Evolutionary conservation across 306 rosid genomes (phyloP).

Genomic region (Sophora flavescens): DNA sequence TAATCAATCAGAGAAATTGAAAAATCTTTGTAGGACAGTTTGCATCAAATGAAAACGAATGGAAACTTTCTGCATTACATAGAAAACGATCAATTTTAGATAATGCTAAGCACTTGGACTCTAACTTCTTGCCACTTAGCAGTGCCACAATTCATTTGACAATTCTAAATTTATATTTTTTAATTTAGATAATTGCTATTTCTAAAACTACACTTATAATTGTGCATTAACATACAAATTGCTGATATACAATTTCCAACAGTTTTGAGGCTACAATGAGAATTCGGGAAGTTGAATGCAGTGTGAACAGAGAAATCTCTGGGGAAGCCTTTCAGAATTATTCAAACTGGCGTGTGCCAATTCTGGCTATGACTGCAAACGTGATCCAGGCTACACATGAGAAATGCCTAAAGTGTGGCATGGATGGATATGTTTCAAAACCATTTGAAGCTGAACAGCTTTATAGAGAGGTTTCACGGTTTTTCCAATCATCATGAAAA

Average conservation of each 20-base stretch:
- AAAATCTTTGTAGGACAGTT: constrained; percentile 24
- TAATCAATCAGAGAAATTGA: neutral
- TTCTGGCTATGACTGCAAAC: constrained; percentile 97
- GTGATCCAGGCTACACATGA: constrained; percentile 96
- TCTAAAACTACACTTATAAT: neutral
- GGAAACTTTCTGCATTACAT: neutral
- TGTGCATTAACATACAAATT: neutral
- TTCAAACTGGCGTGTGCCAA: constrained; percentile 70
- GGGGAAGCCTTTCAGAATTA: constrained; percentile 47
- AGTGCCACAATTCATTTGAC: neutral
- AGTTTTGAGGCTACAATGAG: constrained; percentile 83
- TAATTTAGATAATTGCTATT: neutral
- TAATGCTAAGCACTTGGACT: neutral
- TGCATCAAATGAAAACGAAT: neutral
- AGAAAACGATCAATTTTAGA: neutral
- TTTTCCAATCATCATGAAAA: constrained; percentile 57
- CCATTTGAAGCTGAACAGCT: constrained; percentile 97
- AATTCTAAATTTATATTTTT: neutral
- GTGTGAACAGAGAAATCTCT: constrained; percentile 56
- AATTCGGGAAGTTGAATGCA: constrained; percentile 70
- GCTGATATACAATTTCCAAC: constrained; percentile 36
- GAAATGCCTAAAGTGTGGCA: constrained; percentile 72
- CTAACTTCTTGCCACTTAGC: neutral
- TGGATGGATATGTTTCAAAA: constrained; percentile 97
- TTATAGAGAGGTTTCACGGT: constrained; percentile 84